Conservation (phyloP, 441 rosid species). For the Arabidopsis lyrata region DNA sequence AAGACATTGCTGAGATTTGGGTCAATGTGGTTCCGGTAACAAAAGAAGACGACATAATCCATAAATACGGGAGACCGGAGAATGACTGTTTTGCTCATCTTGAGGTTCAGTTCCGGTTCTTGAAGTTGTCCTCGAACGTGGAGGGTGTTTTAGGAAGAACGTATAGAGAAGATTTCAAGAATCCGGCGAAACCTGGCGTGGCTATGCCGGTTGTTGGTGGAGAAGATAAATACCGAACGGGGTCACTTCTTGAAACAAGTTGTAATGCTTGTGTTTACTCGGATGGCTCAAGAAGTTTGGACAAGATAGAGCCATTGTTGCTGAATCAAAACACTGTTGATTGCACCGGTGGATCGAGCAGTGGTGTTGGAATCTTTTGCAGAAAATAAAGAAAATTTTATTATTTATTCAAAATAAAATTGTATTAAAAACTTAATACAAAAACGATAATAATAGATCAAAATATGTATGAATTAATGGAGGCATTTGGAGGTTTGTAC, state of each 20-base stretch:
- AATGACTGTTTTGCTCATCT: constrained; percentile 72
- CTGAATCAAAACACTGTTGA: constrained; percentile 48
- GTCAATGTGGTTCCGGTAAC: constrained; percentile 77
- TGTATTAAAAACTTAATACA: too few species aligned
- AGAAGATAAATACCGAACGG: constrained; percentile 60
- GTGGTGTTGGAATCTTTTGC: constrained; percentile 68
- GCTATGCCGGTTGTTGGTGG: constrained; percentile 77
- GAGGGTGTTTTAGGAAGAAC: constrained; percentile 83
- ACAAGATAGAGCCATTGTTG: constrained; percentile 30
- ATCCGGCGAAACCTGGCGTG: constrained; percentile 69
- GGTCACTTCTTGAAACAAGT: constrained; percentile 57
- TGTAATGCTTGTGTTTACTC: constrained; percentile 63
- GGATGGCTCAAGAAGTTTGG: constrained; percentile 3
- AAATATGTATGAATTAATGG: too few species aligned
- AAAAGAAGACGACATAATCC: constrained; percentile 68
- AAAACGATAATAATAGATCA: too few species aligned
- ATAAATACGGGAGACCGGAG: constrained; percentile 62
- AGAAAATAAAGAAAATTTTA: constrained; percentile 40
- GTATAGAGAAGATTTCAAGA: constrained; percentile 63
- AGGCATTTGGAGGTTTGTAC: too few species aligned
- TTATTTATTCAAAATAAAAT: neutral
- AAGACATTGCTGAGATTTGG: constrained; percentile 59
- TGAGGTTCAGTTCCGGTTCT: constrained; percentile 71
- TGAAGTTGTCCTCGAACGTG: constrained; percentile 56
- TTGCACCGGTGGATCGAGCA: constrained; percentile 51